Percentiles rank a stretch among this genome's conserved stretches.
Evolutionary conservation across 306 rosid genomes (phyloP).

Genomic region (Echinosophora koreensis): DNA sequence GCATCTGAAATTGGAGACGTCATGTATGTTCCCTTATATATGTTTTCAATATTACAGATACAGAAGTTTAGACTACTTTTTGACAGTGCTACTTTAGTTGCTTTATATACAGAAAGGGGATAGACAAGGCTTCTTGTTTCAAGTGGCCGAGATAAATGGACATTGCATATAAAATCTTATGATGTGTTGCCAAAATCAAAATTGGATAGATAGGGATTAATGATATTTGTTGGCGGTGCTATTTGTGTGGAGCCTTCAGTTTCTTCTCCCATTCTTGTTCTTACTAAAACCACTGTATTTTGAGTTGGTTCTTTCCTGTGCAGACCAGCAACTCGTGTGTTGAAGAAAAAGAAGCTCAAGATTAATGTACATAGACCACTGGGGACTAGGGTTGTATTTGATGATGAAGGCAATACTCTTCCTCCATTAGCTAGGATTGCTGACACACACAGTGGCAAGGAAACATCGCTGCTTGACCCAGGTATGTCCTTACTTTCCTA

Average conservation of each 20-base stretch:
- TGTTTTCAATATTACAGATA: constrained; percentile 4
- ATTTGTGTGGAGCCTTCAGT: background rate
- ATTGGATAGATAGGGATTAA: background rate
- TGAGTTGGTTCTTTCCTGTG: constrained; percentile 41
- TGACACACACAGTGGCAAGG: constrained; percentile 54
- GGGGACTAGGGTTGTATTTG: constrained; percentile 85
- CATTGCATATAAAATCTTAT: background rate
- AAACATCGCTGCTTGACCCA: constrained; percentile 61
- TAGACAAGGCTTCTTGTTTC: constrained; percentile 22
- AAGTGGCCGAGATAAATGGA: constrained; percentile 21
- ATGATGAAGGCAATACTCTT: constrained; percentile 83
- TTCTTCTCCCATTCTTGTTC: constrained; percentile 2
- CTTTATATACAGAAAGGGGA: background rate
- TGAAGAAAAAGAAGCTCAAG: constrained; percentile 88
- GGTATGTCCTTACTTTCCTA: constrained; percentile 53
- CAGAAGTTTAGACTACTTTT: background rate
- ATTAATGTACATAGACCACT: constrained; percentile 80
- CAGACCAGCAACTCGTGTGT: constrained; percentile 66
- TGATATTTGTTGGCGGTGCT: constrained; percentile 7
- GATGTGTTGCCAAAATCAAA: constrained; percentile 31
- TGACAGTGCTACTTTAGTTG: constrained; percentile 17
- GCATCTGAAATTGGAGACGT: constrained; percentile 54
- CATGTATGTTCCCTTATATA: constrained; percentile 52
- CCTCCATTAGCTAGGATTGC: constrained; percentile 85
- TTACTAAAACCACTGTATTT: constrained; percentile 10